Evolutionary conservation across 352 stramenopile species (phyloP).

Genomic region (Phytophthora sojae): DNA sequence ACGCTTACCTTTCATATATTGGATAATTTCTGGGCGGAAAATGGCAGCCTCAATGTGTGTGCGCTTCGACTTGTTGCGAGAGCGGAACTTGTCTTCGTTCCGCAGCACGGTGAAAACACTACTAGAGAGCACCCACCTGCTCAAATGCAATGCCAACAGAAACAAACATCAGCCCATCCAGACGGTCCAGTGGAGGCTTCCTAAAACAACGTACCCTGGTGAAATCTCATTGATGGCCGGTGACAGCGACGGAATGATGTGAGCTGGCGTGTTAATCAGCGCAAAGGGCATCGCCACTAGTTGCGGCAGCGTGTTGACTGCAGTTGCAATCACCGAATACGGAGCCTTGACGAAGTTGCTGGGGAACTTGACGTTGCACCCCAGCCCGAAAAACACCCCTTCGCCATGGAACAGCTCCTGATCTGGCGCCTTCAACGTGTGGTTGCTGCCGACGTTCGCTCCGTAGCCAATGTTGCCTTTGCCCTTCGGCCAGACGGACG

Average conservation of each 20-base stretch:
- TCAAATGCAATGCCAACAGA: not conserved
- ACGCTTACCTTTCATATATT: conserved; percentile 77
- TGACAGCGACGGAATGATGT: conserved; percentile 84
- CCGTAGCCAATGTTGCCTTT: conserved; percentile 95
- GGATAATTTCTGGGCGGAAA: conserved; percentile 78
- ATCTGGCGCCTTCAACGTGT: conserved; percentile 93
- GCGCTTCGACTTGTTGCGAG: conserved; percentile 77
- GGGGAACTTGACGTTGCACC: conserved; percentile 95
- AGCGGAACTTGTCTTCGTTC: conserved; percentile 91
- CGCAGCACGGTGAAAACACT: conserved; percentile 93
- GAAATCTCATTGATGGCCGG: conserved; percentile 87
- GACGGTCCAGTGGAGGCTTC: not conserved
- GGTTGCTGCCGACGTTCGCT: conserved; percentile 97
- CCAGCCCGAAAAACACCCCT: conserved; percentile 96
- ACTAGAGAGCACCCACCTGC: conserved; percentile 90
- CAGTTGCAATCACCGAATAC: conserved; percentile 96
- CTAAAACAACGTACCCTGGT: conserved; percentile 48
- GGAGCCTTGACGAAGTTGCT: conserved; percentile 92
- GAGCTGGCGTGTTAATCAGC: conserved; percentile 74
- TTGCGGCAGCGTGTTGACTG: conserved; percentile 92
- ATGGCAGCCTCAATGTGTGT: conserved; percentile 66
- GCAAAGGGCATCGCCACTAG: conserved; percentile 81
- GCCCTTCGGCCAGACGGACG: conserved; percentile 92
- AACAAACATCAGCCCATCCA: not conserved
- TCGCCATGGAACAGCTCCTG: conserved; percentile 94